phyloP scores from a whole-genome alignment of 306 rosid species.

The Corylus heterophylla region DNA sequence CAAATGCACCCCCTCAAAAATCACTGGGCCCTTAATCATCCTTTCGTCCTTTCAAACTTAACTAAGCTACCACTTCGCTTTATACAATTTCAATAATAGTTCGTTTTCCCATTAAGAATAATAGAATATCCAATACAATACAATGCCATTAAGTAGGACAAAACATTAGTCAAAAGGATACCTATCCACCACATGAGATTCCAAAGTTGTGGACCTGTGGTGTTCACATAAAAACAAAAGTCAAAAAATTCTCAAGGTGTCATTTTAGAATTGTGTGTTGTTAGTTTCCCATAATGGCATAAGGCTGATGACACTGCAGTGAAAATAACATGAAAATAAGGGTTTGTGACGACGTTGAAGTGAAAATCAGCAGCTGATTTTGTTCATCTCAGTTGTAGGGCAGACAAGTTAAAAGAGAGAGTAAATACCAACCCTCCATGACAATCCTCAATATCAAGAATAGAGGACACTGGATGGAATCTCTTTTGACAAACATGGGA shows the following conservation, averaged over 20 bases:
- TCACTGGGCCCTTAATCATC: slow-evolving; percentile 10
- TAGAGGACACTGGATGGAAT: slow-evolving; percentile 13
- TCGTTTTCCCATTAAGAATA: slow-evolving; percentile 15
- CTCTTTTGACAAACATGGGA: slow-evolving; percentile 38
- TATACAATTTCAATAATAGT: slow-evolving; percentile 12
- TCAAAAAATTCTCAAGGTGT: slow-evolving; percentile 12
- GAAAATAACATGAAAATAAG: too few species aligned
- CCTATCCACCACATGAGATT: slow-evolving; percentile 35
- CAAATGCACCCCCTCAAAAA: slow-evolving; percentile 11
- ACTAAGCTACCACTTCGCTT: not conserved
- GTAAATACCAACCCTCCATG: slow-evolving; percentile 28
- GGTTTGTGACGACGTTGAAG: too few species aligned
- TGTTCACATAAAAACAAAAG: slow-evolving; percentile 17
- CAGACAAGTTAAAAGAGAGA: not conserved
- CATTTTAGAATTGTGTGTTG: slow-evolving; percentile 19
- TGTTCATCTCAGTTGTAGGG: too few species aligned
- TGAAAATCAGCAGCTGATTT: too few species aligned
- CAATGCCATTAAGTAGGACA: slow-evolving; percentile 28
- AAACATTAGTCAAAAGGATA: slow-evolving; percentile 32
- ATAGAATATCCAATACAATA: not conserved
- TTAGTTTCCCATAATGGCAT: slow-evolving; percentile 11
- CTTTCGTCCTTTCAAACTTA: slow-evolving; percentile 25
- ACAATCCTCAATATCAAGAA: slow-evolving; percentile 7
- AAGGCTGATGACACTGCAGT: not conserved
- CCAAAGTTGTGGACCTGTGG: slow-evolving; percentile 23